phyloP scores from a whole-genome alignment of 495 filamentous ascomycete species.

The Tuber brumale region DNA sequence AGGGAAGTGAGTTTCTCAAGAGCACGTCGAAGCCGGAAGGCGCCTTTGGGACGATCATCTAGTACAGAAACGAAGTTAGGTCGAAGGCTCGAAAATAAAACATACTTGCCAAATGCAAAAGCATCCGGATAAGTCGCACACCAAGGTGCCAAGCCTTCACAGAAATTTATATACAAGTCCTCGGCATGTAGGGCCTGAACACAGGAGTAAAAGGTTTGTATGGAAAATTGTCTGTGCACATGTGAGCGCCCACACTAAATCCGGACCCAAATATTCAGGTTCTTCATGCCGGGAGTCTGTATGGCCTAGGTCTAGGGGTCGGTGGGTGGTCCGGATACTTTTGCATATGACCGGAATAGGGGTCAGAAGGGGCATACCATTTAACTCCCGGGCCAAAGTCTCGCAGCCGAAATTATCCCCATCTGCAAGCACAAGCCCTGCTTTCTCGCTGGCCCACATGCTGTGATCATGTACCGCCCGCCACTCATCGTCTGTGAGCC shows the following conservation, averaged over 20 bases:
- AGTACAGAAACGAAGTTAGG: background rate
- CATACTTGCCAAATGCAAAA: background rate
- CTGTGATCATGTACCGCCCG: background rate
- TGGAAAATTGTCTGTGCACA: no score
- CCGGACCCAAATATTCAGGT: no score
- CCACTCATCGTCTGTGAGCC: background rate
- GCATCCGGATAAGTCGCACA: background rate
- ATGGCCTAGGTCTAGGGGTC: no score
- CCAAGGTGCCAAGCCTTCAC: background rate
- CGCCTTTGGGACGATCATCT: background rate
- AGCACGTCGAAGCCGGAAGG: slow-evolving; percentile 7
- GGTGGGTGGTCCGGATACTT: background rate
- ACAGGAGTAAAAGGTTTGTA: no score
- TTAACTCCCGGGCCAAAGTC: background rate
- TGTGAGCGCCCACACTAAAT: no score
- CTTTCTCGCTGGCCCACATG: background rate
- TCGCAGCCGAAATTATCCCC: background rate
- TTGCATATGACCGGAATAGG: background rate
- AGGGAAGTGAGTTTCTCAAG: slow-evolving; percentile 8
- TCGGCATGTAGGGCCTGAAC: no score
- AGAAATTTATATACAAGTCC: background rate
- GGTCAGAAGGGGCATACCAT: background rate
- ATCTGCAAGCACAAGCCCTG: background rate
- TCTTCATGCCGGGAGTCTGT: no score
- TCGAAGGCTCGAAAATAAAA: background rate